Evolutionary conservation across 2,329 filamentous ascomycete genomes (phyloP).

Genomic region (Colletotrichum sp.): DNA sequence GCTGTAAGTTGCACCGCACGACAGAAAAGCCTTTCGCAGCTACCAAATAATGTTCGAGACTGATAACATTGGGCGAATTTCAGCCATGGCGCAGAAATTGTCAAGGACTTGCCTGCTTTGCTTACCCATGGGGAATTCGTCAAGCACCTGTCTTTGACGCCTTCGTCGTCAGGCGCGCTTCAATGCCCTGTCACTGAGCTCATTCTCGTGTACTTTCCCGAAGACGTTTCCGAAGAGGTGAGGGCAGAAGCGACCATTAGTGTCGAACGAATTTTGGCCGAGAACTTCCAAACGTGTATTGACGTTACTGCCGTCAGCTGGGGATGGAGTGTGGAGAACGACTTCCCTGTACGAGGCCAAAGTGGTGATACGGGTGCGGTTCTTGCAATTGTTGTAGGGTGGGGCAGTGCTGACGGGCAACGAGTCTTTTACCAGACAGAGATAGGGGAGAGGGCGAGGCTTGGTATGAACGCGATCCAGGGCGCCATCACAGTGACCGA

Average conservation of each 20-base stretch:
- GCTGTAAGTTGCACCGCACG: slow-evolving; percentile 11
- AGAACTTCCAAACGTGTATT: background rate
- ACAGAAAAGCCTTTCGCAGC: background rate
- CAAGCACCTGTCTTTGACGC: slow-evolving; percentile 23
- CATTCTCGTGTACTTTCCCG: slow-evolving; percentile 18
- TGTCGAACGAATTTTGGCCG: background rate
- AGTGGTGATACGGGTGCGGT: background rate
- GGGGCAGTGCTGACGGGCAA: background rate
- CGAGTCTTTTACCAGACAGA: background rate
- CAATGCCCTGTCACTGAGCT: slow-evolving; percentile 21
- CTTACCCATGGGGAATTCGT: slow-evolving; percentile 21
- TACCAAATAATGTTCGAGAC: background rate
- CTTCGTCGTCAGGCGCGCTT: slow-evolving; percentile 18
- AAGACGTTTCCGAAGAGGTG: background rate
- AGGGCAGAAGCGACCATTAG: background rate
- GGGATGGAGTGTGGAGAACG: background rate
- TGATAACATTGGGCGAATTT: background rate
- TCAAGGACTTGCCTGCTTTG: slow-evolving; percentile 22
- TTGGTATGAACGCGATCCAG: background rate
- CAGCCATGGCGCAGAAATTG: slow-evolving; percentile 21
- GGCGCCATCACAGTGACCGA: background rate
- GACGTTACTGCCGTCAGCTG: background rate
- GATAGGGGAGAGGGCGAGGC: background rate
- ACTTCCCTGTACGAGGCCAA: background rate
- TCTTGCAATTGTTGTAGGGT: background rate